Evolutionary conservation across 2,329 filamentous ascomycete genomes (phyloP).

Genomic region (Fusarium nelsonii): DNA sequence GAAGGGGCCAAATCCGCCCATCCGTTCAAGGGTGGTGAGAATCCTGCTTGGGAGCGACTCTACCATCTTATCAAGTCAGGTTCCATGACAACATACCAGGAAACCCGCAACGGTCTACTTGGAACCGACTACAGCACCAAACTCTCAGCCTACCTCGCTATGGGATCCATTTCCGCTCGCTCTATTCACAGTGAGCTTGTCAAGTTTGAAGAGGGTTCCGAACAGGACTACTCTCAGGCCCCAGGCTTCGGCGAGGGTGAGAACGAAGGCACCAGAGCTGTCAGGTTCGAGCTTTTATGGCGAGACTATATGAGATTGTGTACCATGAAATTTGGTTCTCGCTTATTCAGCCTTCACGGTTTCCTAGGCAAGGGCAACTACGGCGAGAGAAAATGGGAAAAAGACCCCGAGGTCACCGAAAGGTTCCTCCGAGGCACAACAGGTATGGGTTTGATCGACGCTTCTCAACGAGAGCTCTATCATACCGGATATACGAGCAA

Average conservation of each 20-base stretch:
- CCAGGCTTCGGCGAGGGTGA: constrained; percentile 76
- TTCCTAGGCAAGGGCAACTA: constrained; percentile 64
- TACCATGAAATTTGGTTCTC: constrained; percentile 74
- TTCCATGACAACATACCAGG: constrained; percentile 73
- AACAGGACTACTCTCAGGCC: constrained; percentile 55
- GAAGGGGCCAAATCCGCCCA: constrained; percentile 68
- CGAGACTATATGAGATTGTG: constrained; percentile 85
- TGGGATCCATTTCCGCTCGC: constrained; percentile 79
- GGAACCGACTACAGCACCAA: constrained; percentile 81
- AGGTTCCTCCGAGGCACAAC: constrained; percentile 76
- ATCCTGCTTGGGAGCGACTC: constrained; percentile 68
- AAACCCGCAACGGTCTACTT: constrained; percentile 77
- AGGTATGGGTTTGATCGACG: constrained; percentile 82
- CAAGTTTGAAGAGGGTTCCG: constrained; percentile 75
- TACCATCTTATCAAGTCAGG: constrained; percentile 71
- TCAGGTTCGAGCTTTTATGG: constrained; percentile 82
- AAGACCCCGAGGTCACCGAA: constrained; percentile 63
- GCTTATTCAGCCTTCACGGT: constrained; percentile 74
- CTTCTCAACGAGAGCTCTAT: constrained; percentile 78
- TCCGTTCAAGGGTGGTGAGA: constrained; percentile 77
- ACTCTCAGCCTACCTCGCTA: constrained; percentile 77
- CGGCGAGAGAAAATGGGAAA: constrained; percentile 53
- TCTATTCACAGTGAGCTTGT: constrained; percentile 77
- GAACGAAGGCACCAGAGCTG: constrained; percentile 75
- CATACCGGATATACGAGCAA: constrained; percentile 85